Evolutionary conservation across 2,329 filamentous ascomycete genomes (phyloP).

Genomic region (Phialocephala subalpina): DNA sequence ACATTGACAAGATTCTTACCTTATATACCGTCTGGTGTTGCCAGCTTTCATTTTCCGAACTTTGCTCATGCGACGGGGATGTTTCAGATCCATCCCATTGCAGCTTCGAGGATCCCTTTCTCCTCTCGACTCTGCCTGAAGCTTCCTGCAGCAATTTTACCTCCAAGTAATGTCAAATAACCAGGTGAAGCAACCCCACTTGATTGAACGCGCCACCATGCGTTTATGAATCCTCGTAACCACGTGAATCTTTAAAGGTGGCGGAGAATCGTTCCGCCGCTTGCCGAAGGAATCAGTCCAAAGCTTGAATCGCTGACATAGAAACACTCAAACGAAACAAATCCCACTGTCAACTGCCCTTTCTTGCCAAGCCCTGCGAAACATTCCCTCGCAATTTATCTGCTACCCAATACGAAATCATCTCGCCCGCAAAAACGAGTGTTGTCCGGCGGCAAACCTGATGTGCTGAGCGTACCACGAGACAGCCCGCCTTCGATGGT

Average conservation of each 20-base stretch:
- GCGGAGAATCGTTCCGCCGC: neutral
- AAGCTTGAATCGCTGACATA: neutral
- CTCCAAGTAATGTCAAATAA: neutral
- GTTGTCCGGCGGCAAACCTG: neutral
- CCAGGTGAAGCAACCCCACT: neutral
- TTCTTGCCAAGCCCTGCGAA: neutral
- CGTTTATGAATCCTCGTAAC: neutral
- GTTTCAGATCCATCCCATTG: constrained; percentile 27
- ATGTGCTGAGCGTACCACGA: constrained; percentile 2
- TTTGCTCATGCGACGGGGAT: constrained; percentile 8
- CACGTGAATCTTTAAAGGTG: neutral
- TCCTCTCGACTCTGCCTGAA: constrained; percentile 5
- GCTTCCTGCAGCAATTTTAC: constrained; percentile 9
- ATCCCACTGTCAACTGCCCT: neutral
- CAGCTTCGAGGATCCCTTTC: constrained; percentile 13
- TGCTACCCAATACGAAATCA: neutral
- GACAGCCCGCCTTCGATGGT: constrained; percentile 35
- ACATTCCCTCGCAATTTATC: neutral
- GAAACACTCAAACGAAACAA: neutral
- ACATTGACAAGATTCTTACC: neutral
- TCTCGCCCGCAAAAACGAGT: neutral
- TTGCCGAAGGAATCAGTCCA: neutral
- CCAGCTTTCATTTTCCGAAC: constrained; percentile 25
- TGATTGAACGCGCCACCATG: neutral
- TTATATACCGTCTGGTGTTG: constrained; percentile 20